These are phyloP conservation scores for Coccomyxa subellipsoidea DNA, from an alignment of 163 green algal genomes.

Conservation along the genomic window DNA sequence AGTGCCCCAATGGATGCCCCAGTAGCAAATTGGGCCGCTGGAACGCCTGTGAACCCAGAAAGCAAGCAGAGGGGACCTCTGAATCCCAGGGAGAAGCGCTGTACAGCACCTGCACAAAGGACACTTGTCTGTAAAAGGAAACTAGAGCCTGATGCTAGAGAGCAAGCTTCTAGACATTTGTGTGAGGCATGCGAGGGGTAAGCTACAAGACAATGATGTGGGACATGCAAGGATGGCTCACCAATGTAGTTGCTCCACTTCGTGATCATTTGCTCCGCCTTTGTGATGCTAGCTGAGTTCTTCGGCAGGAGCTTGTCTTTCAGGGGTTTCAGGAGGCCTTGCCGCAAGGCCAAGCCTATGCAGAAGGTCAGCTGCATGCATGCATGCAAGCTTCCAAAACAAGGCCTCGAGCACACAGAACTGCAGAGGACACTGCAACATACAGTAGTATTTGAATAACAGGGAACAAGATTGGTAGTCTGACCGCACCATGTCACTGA, in stretches of 20 bases:
- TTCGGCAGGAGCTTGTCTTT: conserved; percentile 10
- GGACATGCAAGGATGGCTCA: background rate
- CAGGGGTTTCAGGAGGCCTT: background rate
- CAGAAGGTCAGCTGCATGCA: conserved; percentile 17
- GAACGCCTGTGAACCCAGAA: conserved; percentile 34
- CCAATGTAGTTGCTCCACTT: conserved; percentile 24
- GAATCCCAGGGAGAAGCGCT: conserved; percentile 39
- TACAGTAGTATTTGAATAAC: no score
- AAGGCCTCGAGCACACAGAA: conserved; percentile 17
- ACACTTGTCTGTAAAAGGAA: no score
- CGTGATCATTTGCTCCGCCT: conserved; percentile 15
- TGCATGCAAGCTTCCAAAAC: conserved; percentile 15
- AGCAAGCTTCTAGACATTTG: no score
- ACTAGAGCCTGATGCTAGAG: no score
- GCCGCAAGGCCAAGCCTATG: background rate
- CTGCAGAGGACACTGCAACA: no score
- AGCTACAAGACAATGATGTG: no score
- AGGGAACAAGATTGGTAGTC: no score
- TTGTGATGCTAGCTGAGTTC: conserved; percentile 15
- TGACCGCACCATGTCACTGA: conserved; percentile 30
- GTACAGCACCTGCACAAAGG: conserved; percentile 28
- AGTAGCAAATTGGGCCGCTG: conserved; percentile 11
- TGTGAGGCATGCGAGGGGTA: no score
- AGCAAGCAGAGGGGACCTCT: conserved; percentile 37
- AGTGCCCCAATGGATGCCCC: conserved; percentile 22